Conservation (phyloP, 2,329 filamentous ascomycete species). For the Didymella segeticola region DNA sequence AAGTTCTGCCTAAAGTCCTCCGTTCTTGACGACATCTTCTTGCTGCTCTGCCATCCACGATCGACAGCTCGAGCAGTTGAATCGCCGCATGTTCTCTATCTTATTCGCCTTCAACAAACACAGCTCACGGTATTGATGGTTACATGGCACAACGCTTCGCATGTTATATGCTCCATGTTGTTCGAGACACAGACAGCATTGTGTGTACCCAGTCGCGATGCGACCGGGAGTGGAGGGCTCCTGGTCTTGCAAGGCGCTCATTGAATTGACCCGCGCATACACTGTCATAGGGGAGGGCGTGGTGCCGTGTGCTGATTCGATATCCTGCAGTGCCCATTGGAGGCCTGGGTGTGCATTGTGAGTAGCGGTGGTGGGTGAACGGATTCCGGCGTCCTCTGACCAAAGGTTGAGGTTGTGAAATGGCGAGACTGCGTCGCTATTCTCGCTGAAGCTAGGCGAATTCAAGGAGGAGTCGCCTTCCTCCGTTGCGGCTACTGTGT, state of each 20-base stretch:
- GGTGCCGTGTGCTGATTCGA: too few relatives aligned
- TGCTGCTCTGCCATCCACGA: not conserved
- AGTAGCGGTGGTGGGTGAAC: not conserved
- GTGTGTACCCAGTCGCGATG: conserved; percentile 12
- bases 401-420: not conserved
- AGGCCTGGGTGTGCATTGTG: not conserved
- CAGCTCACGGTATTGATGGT: conserved; percentile 8
- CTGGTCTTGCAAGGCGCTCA: not conserved
- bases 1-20: not conserved
- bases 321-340: not conserved
- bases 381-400: not conserved
- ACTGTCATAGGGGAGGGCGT: not conserved
- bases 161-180: conserved; percentile 13
- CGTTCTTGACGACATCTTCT: not conserved
- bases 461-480: too few relatives aligned
- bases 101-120: not conserved
- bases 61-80: not conserved
- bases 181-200: conserved; percentile 24
- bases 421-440: not conserved
- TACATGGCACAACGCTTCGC: conserved; percentile 4
- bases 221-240: not conserved
- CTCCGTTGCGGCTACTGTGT: too few relatives aligned
- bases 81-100: not conserved
- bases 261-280: not conserved
- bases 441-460: too few relatives aligned